These are phyloP conservation scores for Boletus reticulatus DNA, from an alignment of 768 basidiomycete genomes.

Conservation along the genomic window DNA sequence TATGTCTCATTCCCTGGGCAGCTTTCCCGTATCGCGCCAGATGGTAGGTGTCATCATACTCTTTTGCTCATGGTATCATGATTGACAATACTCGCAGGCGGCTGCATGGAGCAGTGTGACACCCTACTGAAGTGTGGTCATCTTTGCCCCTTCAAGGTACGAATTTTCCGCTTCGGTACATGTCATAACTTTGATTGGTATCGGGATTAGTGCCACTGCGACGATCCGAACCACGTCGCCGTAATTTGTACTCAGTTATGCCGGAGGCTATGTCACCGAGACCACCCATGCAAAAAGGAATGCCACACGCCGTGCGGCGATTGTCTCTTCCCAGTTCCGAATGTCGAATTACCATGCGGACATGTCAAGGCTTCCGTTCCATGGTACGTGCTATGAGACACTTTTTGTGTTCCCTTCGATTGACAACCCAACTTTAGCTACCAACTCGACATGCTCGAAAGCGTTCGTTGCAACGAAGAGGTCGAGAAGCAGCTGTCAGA, in stretches of 20 bases:
- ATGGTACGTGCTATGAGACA: constrained; percentile 41
- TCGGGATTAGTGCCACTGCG: constrained; percentile 53
- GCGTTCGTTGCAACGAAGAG: constrained; percentile 40
- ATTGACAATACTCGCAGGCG: constrained; percentile 39
- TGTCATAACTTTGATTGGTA: background rate
- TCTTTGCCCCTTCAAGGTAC: constrained; percentile 58
- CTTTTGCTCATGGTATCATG: background rate
- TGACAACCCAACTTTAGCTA: constrained; percentile 34
- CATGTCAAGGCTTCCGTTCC: constrained; percentile 43
- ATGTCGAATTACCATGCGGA: constrained; percentile 57
- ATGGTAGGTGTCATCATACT: constrained; percentile 38
- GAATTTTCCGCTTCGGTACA: background rate
- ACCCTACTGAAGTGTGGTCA: constrained; percentile 59
- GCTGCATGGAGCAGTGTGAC: constrained; percentile 59
- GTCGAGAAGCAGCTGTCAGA: constrained; percentile 44
- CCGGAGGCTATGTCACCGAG: constrained; percentile 47
- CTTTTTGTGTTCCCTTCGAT: background rate
- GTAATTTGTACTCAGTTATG: constrained; percentile 50
- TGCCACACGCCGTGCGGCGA: constrained; percentile 54
- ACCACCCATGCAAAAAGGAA: constrained; percentile 55
- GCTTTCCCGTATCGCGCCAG: constrained; percentile 51
- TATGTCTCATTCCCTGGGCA: constrained; percentile 49
- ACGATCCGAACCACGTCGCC: constrained; percentile 51
- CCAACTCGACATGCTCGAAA: constrained; percentile 42
- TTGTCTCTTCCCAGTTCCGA: constrained; percentile 46